phyloP scores from a whole-genome alignment of 1,284 basidiomycete genomes.

The Rhodotorula sp. region DNA sequence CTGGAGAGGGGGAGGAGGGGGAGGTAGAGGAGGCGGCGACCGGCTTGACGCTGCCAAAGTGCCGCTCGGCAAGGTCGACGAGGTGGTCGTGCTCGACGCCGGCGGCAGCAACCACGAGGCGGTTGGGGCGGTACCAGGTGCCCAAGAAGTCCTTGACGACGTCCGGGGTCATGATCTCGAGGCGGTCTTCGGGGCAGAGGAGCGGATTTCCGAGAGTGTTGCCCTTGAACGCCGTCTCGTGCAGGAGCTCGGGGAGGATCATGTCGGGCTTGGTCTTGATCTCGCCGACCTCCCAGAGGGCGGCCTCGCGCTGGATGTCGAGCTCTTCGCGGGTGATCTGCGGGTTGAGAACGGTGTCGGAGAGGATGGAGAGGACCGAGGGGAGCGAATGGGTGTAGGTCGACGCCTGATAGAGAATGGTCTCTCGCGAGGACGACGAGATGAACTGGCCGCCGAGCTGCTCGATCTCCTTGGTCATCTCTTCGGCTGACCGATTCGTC shows the following conservation, averaged over 20 bases:
- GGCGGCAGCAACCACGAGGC: constrained; percentile 91
- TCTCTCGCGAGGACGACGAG: constrained; percentile 87
- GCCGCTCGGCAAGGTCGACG: constrained; percentile 77
- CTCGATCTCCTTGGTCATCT: constrained; percentile 82
- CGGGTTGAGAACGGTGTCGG: constrained; percentile 85
- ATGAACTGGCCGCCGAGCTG: constrained; percentile 88
- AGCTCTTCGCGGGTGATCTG: constrained; percentile 77
- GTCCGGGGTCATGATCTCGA: constrained; percentile 68
- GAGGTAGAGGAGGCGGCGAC: constrained; percentile 55
- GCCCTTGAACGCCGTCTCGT: constrained; percentile 77
- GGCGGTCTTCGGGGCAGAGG: constrained; percentile 81
- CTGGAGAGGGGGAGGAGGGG: constrained; percentile 33
- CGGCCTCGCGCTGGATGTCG: constrained; percentile 79
- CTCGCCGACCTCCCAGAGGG: constrained; percentile 90
- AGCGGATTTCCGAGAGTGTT: constrained; percentile 85
- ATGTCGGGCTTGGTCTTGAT: constrained; percentile 87
- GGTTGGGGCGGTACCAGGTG: constrained; percentile 87
- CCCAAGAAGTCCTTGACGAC: constrained; percentile 69
- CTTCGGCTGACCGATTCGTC: constrained; percentile 57
- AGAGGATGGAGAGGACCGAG: constrained; percentile 80
- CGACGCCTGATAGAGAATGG: constrained; percentile 97
- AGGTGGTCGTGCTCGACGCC: constrained; percentile 88
- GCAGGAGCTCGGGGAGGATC: constrained; percentile 90
- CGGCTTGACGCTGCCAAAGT: constrained; percentile 71
- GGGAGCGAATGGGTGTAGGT: constrained; percentile 84